phyloP scores from a whole-genome alignment of 306 rosid species.

The Ziziphus jujuba region DNA sequence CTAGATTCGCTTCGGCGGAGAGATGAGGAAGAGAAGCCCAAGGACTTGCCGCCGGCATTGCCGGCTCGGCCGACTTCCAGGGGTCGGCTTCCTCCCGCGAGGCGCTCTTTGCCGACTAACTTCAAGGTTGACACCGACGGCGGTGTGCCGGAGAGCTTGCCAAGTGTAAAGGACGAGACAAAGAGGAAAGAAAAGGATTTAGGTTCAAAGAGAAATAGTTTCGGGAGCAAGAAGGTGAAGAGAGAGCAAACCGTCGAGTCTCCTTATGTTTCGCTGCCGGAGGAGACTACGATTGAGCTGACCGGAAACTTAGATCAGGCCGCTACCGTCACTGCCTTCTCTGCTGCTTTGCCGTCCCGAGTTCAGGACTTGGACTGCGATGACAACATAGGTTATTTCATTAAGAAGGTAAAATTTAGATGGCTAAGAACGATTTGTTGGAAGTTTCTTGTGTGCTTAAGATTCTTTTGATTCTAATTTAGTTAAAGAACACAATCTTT shows the following conservation, averaged over 20 bases:
- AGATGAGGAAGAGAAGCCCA: constrained; percentile 72
- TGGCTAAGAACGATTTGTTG: neutral
- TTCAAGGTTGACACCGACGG: constrained; percentile 42
- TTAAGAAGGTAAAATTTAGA: constrained; percentile 58
- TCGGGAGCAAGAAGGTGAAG: constrained; percentile 61
- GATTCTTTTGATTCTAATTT: neutral
- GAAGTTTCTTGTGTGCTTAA: neutral
- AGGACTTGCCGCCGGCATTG: constrained; percentile 93
- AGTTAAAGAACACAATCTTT: neutral
- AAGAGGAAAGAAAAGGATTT: constrained; percentile 45
- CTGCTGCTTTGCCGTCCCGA: constrained; percentile 34
- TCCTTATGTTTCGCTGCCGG: constrained; percentile 51
- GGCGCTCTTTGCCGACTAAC: constrained; percentile 60
- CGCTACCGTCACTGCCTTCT: neutral
- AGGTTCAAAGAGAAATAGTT: constrained; percentile 49
- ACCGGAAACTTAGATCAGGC: constrained; percentile 27
- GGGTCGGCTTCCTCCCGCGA: constrained; percentile 72
- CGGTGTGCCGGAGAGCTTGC: constrained; percentile 28
- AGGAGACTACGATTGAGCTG: constrained; percentile 30
- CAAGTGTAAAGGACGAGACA: constrained; percentile 42
- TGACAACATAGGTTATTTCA: constrained; percentile 77
- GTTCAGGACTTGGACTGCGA: constrained; percentile 42
- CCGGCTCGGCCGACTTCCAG: constrained; percentile 80
- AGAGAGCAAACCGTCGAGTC: constrained; percentile 52
- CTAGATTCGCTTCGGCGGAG: constrained; percentile 80